phyloP scores from a whole-genome alignment of 1,284 basidiomycete species.

The Rhizoctonia solani region DNA sequence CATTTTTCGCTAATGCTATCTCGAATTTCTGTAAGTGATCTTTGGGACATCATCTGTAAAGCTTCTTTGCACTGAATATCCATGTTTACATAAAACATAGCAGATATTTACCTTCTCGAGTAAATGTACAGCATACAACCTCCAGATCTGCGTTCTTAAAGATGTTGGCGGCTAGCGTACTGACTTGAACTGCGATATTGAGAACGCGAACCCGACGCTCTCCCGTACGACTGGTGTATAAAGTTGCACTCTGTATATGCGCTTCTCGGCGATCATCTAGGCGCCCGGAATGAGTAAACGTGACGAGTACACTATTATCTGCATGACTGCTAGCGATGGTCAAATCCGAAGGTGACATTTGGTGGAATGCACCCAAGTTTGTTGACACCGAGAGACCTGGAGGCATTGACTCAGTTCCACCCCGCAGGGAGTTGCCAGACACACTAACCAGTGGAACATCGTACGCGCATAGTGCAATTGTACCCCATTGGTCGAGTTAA shows the following conservation, averaged over 20 bases:
- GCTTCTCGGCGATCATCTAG: constrained; percentile 80
- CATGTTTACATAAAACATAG: not conserved
- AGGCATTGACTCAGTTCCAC: not conserved
- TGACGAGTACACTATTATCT: constrained; percentile 75
- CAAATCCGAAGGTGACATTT: constrained; percentile 61
- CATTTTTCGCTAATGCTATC: constrained; percentile 86
- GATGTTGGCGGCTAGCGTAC: constrained; percentile 82
- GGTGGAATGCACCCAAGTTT: constrained; percentile 31
- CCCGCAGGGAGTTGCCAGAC: constrained; percentile 4
- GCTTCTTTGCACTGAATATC: constrained; percentile 52
- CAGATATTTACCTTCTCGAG: constrained; percentile 71
- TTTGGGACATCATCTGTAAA: constrained; percentile 64
- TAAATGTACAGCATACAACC: constrained; percentile 71
- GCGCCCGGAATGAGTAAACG: constrained; percentile 61
- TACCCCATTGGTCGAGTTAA: constrained; percentile 77
- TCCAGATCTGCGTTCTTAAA: constrained; percentile 95
- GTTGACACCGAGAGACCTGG: constrained; percentile 35
- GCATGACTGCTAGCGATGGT: constrained; percentile 82
- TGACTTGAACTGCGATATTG: constrained; percentile 82
- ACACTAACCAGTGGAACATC: constrained; percentile 78
- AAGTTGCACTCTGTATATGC: constrained; percentile 86
- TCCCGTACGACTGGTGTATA: constrained; percentile 84
- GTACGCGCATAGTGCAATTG: constrained; percentile 80
- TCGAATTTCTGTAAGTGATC: constrained; percentile 75
- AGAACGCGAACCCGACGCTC: constrained; percentile 83